These are phyloP conservation scores for Aureobasidium sp. DNA, from an alignment of 2,329 filamentous ascomycete genomes.

Conservation along the genomic window DNA sequence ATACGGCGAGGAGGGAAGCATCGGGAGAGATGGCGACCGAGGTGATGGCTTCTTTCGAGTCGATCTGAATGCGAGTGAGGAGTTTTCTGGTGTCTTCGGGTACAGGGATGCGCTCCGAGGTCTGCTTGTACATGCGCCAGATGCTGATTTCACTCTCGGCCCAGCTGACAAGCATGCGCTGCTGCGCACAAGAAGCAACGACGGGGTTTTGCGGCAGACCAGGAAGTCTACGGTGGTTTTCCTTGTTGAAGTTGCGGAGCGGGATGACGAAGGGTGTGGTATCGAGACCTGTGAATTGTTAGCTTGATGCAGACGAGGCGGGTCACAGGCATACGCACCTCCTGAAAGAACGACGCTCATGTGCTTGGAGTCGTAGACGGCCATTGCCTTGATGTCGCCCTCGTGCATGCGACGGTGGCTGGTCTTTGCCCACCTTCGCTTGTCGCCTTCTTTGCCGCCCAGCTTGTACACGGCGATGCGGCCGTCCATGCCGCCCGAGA, in stretches of 20 bases:
- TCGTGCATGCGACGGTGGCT: conserved; percentile 80
- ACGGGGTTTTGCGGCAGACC: conserved; percentile 73
- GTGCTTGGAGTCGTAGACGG: conserved; percentile 74
- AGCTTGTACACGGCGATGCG: conserved; percentile 77
- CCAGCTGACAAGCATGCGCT: conserved; percentile 78
- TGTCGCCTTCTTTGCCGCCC: conserved; percentile 40
- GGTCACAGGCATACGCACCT: conserved; percentile 40
- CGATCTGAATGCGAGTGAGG: conserved; percentile 34
- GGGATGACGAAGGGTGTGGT: conserved; percentile 76
- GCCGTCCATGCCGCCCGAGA: conserved; percentile 89
- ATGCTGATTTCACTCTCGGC: conserved; percentile 84
- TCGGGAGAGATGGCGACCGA: conserved; percentile 64
- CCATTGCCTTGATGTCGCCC: conserved; percentile 93
- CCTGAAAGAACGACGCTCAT: conserved; percentile 87
- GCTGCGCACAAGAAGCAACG: conserved; percentile 63
- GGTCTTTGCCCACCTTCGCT: conserved; percentile 72
- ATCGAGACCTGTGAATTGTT: conserved; percentile 60
- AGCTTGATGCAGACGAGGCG: neutral
- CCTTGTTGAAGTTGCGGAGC: conserved; percentile 66
- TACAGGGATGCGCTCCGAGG: conserved; percentile 19
- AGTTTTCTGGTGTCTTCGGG: conserved; percentile 38
- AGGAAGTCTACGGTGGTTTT: conserved; percentile 76
- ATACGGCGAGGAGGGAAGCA: conserved; percentile 67
- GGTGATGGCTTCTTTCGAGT: conserved; percentile 72
- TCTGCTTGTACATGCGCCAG: conserved; percentile 56